Conservation (phyloP, 352 stramenopile species). For the Phytopythium vexans region DNA sequence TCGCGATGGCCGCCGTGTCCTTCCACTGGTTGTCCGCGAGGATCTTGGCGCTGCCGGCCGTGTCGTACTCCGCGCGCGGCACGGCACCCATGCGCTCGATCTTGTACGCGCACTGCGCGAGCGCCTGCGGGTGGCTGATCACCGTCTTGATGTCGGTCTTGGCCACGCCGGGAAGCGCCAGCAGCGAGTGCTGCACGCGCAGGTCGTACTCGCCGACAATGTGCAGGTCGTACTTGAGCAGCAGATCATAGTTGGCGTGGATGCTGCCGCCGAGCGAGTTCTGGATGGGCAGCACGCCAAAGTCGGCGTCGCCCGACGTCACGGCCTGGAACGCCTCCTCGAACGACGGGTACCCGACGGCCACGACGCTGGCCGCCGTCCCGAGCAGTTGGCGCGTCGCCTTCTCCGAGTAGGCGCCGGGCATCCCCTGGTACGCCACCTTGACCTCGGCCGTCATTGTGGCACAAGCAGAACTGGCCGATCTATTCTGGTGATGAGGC, state of each 20-base stretch:
- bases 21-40: slow-evolving; percentile 87
- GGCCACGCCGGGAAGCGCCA: slow-evolving; percentile 83
- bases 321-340: slow-evolving; percentile 62
- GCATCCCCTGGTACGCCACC: slow-evolving; percentile 95
- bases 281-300: slow-evolving; percentile 94
- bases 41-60: slow-evolving; percentile 96
- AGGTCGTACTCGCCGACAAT: slow-evolving; percentile 68
- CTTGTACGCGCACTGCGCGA: too few species aligned
- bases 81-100: too few species aligned
- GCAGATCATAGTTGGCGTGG: slow-evolving; percentile 94
- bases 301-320: slow-evolving; percentile 85
- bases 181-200: slow-evolving; percentile 90
- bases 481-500: too few species aligned
- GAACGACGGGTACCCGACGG: slow-evolving; percentile 38
- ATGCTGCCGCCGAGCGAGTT: slow-evolving; percentile 94
- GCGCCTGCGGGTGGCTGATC: slow-evolving; percentile 92
- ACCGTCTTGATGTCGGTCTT: slow-evolving; percentile 90
- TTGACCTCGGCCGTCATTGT: slow-evolving; percentile 63
- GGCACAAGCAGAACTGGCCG: too few species aligned
- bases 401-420: slow-evolving; percentile 97
- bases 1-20: slow-evolving; percentile 92
- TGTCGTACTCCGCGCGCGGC: slow-evolving; percentile 93
- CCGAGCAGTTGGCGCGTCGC: slow-evolving; percentile 91
- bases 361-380: slow-evolving; percentile 51
- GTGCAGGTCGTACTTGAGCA: slow-evolving; percentile 67